These are phyloP conservation scores for Psidium friedrichsthalianum DNA, from an alignment of 345 rosid species.

Conservation along the genomic window DNA sequence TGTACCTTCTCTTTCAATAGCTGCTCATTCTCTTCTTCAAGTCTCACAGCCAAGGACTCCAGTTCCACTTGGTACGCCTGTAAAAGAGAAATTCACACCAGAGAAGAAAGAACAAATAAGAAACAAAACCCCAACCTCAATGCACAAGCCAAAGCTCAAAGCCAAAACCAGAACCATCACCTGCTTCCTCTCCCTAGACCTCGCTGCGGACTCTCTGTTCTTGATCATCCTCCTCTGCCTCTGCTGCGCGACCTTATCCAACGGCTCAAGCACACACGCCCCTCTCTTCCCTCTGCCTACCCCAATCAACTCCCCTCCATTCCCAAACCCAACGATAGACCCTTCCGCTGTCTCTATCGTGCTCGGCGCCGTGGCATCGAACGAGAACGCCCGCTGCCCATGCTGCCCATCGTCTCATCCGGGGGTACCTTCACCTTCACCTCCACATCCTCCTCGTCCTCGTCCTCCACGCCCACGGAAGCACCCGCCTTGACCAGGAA, in stretches of 20 bases:
- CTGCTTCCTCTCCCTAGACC: constrained; percentile 96
- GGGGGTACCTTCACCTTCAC: constrained; percentile 16
- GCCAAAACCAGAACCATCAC: constrained; percentile 8
- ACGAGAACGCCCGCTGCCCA: constrained; percentile 35
- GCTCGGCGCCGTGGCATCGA: constrained; percentile 29
- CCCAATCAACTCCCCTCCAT: constrained; percentile 21
- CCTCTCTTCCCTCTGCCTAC: constrained; percentile 71
- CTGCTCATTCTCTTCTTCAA: constrained; percentile 70
- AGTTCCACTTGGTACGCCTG: constrained; percentile 89
- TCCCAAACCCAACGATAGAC: constrained; percentile 37
- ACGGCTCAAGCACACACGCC: constrained; percentile 49
- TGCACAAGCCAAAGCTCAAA: background rate
- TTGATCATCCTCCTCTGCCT: constrained; percentile 97
- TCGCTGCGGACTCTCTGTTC: constrained; percentile 94
- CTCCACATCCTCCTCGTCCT: constrained; percentile 8
- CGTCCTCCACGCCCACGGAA: constrained; percentile 21
- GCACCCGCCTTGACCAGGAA: constrained; percentile 70
- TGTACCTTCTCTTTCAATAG: constrained; percentile 62
- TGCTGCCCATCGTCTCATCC: constrained; percentile 14
- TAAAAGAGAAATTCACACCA: background rate
- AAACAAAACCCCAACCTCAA: background rate
- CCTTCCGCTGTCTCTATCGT: constrained; percentile 22
- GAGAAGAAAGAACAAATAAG: background rate
- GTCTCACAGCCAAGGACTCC: constrained; percentile 57
- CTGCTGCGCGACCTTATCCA: constrained; percentile 85